phyloP scores from a whole-genome alignment of 176 grass and related monocot species.

The Musa itinerans region DNA sequence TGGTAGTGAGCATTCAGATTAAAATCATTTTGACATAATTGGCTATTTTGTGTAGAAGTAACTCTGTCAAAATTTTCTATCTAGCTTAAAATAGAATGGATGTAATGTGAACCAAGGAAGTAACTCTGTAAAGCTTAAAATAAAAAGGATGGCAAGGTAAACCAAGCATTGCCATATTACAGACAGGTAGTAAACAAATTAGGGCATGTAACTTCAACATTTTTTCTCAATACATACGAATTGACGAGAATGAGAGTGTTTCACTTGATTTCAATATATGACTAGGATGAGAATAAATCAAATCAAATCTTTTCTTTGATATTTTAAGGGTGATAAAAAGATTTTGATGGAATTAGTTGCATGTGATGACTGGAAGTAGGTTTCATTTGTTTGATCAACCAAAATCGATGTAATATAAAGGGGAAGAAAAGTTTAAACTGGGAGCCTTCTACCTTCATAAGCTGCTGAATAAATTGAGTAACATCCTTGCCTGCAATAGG shows the following conservation, averaged over 20 bases:
- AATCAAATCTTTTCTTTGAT: background rate
- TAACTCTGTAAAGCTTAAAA: too few species aligned
- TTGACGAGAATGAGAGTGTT: background rate
- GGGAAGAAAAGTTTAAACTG: background rate
- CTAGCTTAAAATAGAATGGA: too few species aligned
- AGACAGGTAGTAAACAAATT: too few species aligned
- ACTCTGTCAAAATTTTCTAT: too few species aligned
- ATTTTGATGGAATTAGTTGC: background rate
- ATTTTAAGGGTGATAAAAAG: background rate
- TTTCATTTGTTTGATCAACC: background rate
- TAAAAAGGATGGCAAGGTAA: too few species aligned
- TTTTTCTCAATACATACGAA: background rate
- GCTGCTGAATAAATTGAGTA: constrained; percentile 94
- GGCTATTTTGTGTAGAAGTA: too few species aligned
- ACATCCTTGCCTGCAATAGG: constrained; percentile 96
- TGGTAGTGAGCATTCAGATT: too few species aligned
- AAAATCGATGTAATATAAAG: background rate
- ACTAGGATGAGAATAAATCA: background rate
- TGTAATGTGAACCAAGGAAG: too few species aligned
- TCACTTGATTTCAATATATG: constrained; percentile 5
- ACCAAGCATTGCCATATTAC: too few species aligned
- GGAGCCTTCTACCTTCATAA: constrained; percentile 51
- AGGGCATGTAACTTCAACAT: background rate
- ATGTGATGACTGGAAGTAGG: background rate
- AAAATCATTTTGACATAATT: too few species aligned